Evolutionary conservation across 2,329 filamentous ascomycete genomes (phyloP).

Genomic region (Lasiodiplodia gonubiensis): DNA sequence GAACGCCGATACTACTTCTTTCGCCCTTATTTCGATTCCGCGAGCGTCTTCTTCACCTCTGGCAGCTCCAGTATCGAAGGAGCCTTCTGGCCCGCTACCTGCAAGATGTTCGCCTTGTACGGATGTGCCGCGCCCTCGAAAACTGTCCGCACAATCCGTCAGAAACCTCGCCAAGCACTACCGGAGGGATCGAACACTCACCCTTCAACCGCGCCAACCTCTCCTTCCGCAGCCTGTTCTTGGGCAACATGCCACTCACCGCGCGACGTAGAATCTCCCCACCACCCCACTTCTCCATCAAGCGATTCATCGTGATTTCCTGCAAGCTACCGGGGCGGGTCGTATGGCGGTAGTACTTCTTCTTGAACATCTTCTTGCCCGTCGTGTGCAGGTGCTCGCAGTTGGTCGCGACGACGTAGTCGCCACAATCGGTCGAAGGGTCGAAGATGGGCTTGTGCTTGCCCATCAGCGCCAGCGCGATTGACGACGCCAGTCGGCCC

Average conservation of each 20-base stretch:
- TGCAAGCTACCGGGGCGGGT: slow-evolving; percentile 87
- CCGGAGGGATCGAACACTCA: slow-evolving; percentile 42
- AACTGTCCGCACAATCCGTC: slow-evolving; percentile 49
- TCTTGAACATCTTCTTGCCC: slow-evolving; percentile 90
- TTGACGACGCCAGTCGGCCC: slow-evolving; percentile 84
- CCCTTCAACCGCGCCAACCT: slow-evolving; percentile 84
- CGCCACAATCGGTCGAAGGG: slow-evolving; percentile 96
- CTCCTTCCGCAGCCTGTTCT: slow-evolving; percentile 90
- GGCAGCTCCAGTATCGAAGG: slow-evolving; percentile 37
- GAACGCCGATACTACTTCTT: slow-evolving; percentile 16
- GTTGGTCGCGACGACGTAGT: slow-evolving; percentile 95
- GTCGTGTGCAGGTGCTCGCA: slow-evolving; percentile 87
- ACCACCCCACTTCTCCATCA: slow-evolving; percentile 94
- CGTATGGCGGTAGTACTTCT: slow-evolving; percentile 94
- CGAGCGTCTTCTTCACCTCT: slow-evolving; percentile 47
- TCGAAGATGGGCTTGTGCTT: slow-evolving; percentile 99
- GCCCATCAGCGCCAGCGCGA: slow-evolving; percentile 90
- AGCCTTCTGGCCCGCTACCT: slow-evolving; percentile 64
- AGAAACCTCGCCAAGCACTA: slow-evolving; percentile 4
- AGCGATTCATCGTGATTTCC: slow-evolving; percentile 89
- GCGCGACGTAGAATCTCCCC: slow-evolving; percentile 89
- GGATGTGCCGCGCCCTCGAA: slow-evolving; percentile 94
- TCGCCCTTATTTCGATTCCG: slow-evolving; percentile 30
- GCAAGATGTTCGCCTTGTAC: slow-evolving; percentile 85
- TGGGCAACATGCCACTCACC: slow-evolving; percentile 95